Conservation (phyloP, 495 filamentous ascomycete species). For the Penicillium canariense region DNA sequence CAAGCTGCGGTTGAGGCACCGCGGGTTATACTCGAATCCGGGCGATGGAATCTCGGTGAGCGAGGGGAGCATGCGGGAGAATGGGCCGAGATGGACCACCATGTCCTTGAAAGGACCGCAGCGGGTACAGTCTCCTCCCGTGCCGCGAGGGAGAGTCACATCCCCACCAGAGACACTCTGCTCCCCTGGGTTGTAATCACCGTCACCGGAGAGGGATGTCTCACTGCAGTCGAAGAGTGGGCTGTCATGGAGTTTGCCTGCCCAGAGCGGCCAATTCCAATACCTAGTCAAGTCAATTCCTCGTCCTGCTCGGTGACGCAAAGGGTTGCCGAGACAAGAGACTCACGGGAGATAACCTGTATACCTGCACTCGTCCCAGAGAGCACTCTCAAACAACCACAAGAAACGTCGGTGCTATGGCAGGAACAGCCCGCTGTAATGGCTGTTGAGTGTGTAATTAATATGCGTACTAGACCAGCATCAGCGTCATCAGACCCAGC, state of each 20-base stretch:
- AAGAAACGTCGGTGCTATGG: slow-evolving; percentile 67
- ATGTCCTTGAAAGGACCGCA: slow-evolving; percentile 56
- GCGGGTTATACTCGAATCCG: slow-evolving; percentile 50
- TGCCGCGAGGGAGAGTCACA: slow-evolving; percentile 40
- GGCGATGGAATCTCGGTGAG: slow-evolving; percentile 23
- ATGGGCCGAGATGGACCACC: slow-evolving; percentile 50
- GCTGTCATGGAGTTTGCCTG: slow-evolving; percentile 32
- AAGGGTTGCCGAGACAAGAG: not conserved
- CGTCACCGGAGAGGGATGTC: slow-evolving; percentile 48
- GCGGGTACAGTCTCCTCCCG: slow-evolving; percentile 62
- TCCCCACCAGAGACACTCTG: slow-evolving; percentile 15
- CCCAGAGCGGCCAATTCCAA: slow-evolving; percentile 50
- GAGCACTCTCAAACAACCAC: slow-evolving; percentile 58
- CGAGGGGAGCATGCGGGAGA: slow-evolving; percentile 23
- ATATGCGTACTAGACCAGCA: slow-evolving; percentile 41
- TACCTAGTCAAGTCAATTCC: slow-evolving; percentile 32
- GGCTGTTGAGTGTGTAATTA: slow-evolving; percentile 44
- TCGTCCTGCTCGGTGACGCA: no score
- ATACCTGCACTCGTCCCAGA: slow-evolving; percentile 68
- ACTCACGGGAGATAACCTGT: slow-evolving; percentile 45
- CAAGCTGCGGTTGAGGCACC: slow-evolving; percentile 65
- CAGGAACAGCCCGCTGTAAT: slow-evolving; percentile 49
- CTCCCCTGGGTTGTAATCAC: slow-evolving; percentile 36
- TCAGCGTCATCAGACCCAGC: not conserved
- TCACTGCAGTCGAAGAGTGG: slow-evolving; percentile 48